Evolutionary conservation across 1,284 basidiomycete species (phyloP).

Genomic region (Farysia itapuensis): DNA sequence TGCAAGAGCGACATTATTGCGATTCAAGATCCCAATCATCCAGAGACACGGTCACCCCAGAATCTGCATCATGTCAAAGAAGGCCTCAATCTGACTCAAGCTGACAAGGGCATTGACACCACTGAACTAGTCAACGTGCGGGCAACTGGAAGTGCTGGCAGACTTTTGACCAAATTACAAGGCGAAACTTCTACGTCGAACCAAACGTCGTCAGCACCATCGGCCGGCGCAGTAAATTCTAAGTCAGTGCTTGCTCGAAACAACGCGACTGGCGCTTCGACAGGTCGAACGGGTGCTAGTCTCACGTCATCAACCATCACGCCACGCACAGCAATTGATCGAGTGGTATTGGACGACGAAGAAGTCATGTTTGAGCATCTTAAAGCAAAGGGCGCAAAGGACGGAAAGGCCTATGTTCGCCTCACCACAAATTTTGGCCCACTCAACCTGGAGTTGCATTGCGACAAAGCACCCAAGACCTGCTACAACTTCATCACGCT

Average conservation of each 20-base stretch:
- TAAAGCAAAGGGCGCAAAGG: neutral
- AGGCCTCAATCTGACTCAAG: conserved; percentile 41
- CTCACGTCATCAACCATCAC: conserved; percentile 89
- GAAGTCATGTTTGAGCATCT: conserved; percentile 76
- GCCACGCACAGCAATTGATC: conserved; percentile 74
- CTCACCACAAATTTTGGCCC: conserved; percentile 86
- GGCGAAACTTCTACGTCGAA: neutral
- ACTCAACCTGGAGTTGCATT: conserved; percentile 87
- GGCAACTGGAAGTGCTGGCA: conserved; percentile 54
- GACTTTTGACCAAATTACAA: conserved; percentile 36
- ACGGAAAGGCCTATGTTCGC: conserved; percentile 62
- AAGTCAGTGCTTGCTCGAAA: neutral
- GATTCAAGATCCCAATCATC: conserved; percentile 64
- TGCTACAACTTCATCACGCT: conserved; percentile 88
- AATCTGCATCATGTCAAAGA: conserved; percentile 56
- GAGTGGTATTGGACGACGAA: conserved; percentile 89
- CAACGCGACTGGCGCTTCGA: conserved; percentile 78
- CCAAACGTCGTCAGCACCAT: neutral
- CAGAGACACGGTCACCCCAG: conserved; percentile 15
- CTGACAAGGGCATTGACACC: conserved; percentile 43
- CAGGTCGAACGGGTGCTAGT: conserved; percentile 85
- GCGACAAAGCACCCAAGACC: conserved; percentile 88
- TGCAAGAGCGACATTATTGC: conserved; percentile 86
- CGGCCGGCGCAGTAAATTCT: neutral
- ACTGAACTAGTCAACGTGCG: conserved; percentile 52